Percentiles rank a stretch among this genome's conserved stretches.
Evolutionary conservation across 1,284 basidiomycete species (phyloP).

Genomic region (Bjerkandera adusta): DNA sequence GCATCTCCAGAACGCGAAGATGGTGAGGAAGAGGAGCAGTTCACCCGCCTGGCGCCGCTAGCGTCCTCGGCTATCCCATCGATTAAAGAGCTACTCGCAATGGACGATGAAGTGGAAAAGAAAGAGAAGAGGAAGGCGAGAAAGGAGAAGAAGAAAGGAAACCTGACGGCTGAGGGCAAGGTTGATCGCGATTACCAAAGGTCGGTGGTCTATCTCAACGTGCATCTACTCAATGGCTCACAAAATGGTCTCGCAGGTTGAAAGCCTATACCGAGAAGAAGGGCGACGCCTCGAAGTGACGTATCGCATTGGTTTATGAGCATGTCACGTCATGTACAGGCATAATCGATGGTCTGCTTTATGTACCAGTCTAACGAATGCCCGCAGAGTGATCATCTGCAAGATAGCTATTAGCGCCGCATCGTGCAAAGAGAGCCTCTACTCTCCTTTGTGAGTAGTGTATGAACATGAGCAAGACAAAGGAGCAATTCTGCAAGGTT

Average conservation of each 20-base stretch:
- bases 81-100: constrained; percentile 75
- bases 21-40: constrained; percentile 36
- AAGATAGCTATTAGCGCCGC: too few species aligned
- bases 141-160: constrained; percentile 68
- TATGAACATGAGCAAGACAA: too few species aligned
- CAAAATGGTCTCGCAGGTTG: constrained; percentile 32
- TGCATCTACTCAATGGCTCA: not conserved
- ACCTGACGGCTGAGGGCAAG: constrained; percentile 22
- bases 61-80: constrained; percentile 76
- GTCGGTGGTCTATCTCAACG: constrained; percentile 21
- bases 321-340: too few species aligned
- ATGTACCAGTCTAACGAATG: too few species aligned
- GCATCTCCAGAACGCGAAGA: not conserved
- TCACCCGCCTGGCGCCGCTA: constrained; percentile 62
- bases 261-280: constrained; percentile 55
- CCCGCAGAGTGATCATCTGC: too few species aligned
- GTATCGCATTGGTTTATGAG: too few species aligned
- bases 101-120: constrained; percentile 65
- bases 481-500: too few species aligned
- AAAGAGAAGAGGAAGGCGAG: constrained; percentile 62
- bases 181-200: constrained; percentile 51
- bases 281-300: too few species aligned
- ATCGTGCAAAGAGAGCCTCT: too few species aligned
- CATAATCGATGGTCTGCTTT: too few species aligned
- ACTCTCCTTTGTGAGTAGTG: too few species aligned